Evolutionary conservation across 331 rosid species (phyloP), one percentile per base, ranked within the genome.

Genomic region (Prunus yedoensis): DNA sequence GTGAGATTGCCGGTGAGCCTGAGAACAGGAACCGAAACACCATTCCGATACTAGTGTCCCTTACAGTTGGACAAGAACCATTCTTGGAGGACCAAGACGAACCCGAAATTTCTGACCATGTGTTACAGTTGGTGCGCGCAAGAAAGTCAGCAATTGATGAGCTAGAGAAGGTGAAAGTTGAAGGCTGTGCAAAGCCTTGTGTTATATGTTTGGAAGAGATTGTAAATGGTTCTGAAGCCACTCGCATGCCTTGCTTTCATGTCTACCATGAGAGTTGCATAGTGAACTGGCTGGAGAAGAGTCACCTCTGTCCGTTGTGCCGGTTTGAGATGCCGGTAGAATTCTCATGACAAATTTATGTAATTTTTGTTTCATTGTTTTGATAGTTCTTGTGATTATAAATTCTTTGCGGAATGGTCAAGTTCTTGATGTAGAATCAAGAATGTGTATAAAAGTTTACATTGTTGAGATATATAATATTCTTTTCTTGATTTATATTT

Each of bases 131-230:
- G 10, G 58, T 60, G 49, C 58, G 8, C 47, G 46, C 69, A 4
- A 73, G 35, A 59, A 28, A 49, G 45, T 45, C 21, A 18, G 62
- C 84, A 2, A 32, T 57, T 5, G 51, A 58, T 4, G 68, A 52
- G 35, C 41, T 82, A 10, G 62, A 66, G 79, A 82, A 23, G 64
- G 74, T 28, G 27, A 16, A 53, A 49, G 28, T 67, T 15, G 68
- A 77, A n/a, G 85, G 59, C 3, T 28, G 38, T 27, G 50, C 61
- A 51, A 70, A 30, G 61, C 76, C 17, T 6, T 68, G 81, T 62
- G 75, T 68, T 9, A 74, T 79, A 21, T 74, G 85, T 52, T 67
- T 77, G 79, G 85, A 78, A 23, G 74, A 71, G 35, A 59, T 75
- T 46, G 5, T 3, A 3, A 7, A 2, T 6, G 74, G 77, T 17